Base-by-base conservation (phyloP, 1,284 basidiomycete genomes). In the Trametes sp. region DNA sequence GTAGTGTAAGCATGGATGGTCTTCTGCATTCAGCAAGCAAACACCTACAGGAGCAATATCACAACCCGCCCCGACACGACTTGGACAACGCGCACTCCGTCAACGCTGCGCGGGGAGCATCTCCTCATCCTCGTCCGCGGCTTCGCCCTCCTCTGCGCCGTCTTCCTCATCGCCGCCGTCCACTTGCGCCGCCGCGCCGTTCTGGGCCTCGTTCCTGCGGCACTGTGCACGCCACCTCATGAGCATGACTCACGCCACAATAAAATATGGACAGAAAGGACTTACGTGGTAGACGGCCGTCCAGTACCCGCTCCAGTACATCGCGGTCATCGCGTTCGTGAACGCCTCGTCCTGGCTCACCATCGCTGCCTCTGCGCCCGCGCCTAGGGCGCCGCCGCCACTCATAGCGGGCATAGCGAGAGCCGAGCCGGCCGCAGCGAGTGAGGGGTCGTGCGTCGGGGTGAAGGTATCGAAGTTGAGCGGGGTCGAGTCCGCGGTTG, bases 291-390 rank as follows among this genome's bases (percentile, higher is more conserved):
- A 93, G 53, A 92, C 81, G 2, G 91, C 91, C 2, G 90, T 92
- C 90, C 91, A 93, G 73, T 93, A 93, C 19, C 91, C 91, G 35
- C 82, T 81, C 91, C 92, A 93, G 73, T 93, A 93, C 85, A 89
- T 92, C 19, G 91, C 89, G 24, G 81, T 82, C 70, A 92, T 69
- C 2, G 91, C 91, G 57, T 87, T 86, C 38, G 82, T 79, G 73
- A 93, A 93, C 1, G 90, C 90, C 69, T 93, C 89, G 65, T 93
- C 90, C 67, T 83, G 84, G 62, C 80, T 83, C 31, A 86, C 82
- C 70, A 78, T 78, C 14, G 74, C 67, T 10, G 74, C 78, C 42
- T 76, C 72, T 19, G 73, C 67, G 9, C 73, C 69, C 19, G 76
- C 75, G 14, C 77, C 64, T 44, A 59, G 65, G 59, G 70, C 72